These are phyloP conservation scores for Carnegiea gigantea DNA, from an alignment of 179 eudicot genomes.

Conservation along the genomic window DNA sequence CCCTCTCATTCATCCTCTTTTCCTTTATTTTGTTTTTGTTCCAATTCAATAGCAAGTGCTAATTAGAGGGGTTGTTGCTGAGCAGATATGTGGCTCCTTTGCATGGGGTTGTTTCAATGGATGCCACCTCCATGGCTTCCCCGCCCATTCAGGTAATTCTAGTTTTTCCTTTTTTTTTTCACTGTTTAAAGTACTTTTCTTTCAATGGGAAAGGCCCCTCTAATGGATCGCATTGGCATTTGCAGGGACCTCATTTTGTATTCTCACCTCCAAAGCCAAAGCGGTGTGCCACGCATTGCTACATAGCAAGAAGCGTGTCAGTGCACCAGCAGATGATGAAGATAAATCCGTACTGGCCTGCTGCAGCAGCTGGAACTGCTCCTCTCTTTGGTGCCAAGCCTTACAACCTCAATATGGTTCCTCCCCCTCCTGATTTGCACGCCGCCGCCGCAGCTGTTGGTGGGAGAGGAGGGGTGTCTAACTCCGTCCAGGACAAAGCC, in stretches of 20 bases:
- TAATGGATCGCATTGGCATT: neutral
- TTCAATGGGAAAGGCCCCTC: neutral
- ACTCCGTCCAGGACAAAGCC: constrained; percentile 58
- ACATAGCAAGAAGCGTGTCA: constrained; percentile 69
- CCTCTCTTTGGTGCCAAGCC: constrained; percentile 77
- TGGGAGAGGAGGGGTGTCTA: constrained; percentile 37
- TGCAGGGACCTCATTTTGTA: constrained; percentile 36
- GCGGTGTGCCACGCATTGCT: constrained; percentile 85
- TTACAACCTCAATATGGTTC: constrained; percentile 60
- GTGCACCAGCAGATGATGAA: constrained; percentile 71
- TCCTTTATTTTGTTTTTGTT: neutral
- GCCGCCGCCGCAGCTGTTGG: constrained; percentile 24
- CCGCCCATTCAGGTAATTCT: constrained; percentile 65
- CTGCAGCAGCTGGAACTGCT: constrained; percentile 57
- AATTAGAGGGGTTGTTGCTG: constrained; percentile 22
- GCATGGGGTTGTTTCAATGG: constrained; percentile 96
- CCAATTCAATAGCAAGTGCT: neutral
- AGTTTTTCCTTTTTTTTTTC: neutral
- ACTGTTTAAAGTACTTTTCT: neutral
- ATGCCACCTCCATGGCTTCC: constrained; percentile 66
- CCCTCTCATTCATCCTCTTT: neutral
- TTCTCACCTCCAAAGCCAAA: constrained; percentile 79
- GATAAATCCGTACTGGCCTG: constrained; percentile 80
- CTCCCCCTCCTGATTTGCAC: constrained; percentile 62
- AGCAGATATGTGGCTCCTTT: constrained; percentile 91